These are phyloP conservation scores for Rhizopogon vinicolor DNA, from an alignment of 768 basidiomycete genomes.

Conservation along the genomic window DNA sequence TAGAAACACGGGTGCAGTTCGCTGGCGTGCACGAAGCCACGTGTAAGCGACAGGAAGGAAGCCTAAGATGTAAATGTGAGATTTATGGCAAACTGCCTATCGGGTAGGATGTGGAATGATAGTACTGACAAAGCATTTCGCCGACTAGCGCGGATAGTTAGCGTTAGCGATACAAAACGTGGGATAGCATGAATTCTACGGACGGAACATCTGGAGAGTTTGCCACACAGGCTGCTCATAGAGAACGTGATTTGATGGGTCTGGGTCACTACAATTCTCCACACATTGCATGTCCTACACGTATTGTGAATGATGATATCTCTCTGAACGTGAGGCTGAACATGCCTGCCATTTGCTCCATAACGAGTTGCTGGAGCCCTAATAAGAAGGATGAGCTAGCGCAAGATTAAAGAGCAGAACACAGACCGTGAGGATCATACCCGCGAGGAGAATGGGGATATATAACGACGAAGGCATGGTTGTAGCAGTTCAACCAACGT, in stretches of 20 bases:
- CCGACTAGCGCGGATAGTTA: slow-evolving; percentile 62
- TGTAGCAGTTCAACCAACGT: background rate
- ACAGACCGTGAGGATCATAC: slow-evolving; percentile 87
- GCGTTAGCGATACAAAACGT: slow-evolving; percentile 20
- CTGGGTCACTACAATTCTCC: slow-evolving; percentile 75
- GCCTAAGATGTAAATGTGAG: slow-evolving; percentile 41
- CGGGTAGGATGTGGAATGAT: slow-evolving; percentile 1
- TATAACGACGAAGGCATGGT: slow-evolving; percentile 65
- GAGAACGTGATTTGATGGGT: slow-evolving; percentile 58
- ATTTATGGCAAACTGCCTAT: slow-evolving; percentile 6
- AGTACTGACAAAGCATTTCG: slow-evolving; percentile 83
- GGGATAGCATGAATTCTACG: slow-evolving; percentile 27
- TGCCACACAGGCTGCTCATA: slow-evolving; percentile 97
- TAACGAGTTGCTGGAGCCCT: slow-evolving; percentile 79
- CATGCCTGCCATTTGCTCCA: slow-evolving; percentile 82
- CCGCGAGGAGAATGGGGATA: slow-evolving; percentile 77
- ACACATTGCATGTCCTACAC: slow-evolving; percentile 96
- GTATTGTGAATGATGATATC: slow-evolving; percentile 3
- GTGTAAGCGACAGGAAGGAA: slow-evolving; percentile 81
- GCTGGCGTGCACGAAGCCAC: slow-evolving; percentile 48
- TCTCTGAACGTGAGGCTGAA: slow-evolving; percentile 3
- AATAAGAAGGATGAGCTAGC: slow-evolving; percentile 3
- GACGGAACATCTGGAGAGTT: slow-evolving; percentile 86
- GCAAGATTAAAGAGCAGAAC: background rate
- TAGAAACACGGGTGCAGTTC: slow-evolving; percentile 48